Evolutionary conservation across 2,329 filamentous ascomycete genomes (phyloP), one percentile per base, ranked within the genome.

Genomic region (Ophiostoma tasmaniense): DNA sequence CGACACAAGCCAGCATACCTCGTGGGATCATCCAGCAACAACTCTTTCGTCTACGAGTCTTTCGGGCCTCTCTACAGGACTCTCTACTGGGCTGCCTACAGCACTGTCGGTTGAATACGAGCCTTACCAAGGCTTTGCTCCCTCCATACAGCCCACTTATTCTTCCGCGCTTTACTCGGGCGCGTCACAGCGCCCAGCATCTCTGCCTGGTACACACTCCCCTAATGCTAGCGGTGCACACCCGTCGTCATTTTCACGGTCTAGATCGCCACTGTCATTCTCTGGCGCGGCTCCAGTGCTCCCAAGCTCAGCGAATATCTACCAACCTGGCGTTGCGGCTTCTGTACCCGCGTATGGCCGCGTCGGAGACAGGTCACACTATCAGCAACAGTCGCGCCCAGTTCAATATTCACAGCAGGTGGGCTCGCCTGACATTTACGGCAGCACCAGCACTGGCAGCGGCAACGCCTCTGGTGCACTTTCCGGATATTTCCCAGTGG

Each of bases 21-120:
- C 79, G 64, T 85, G 83, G 83, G 76, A 74, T 71, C 79, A 78
- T 45, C 73, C 79, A 30, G 73, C 77, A 42, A 73, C 79, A 59
- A 76, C 83, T 70, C 79, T 81, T 33, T 75, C 80, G 33, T 74
- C 77, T 76, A 80, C 52, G 79, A 79, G 1, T 78, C 80, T 3
- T 75, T 22, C 33, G 33, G 30, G 33, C 3, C 59, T 35, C 25
- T 61, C 22, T 61, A 8, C 42, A n/a, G 50, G 22, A 25, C 50
- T 55, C 50, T 55, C 50, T 25, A 25, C 81, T 64, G 76, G 78
- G 68, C 78, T 81, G 71, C 79, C 82, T 67, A 82, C 79, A 72
- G 78, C 83, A 37, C 75, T 85, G 69, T 78, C 82, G 42, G 75
- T 80, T 45, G 83, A 84, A 64, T 87, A 85, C 74, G 81, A 83